Evolutionary conservation across 164 flowering plant genomes (phyloP).

Genomic region (Pachysandra terminalis): DNA sequence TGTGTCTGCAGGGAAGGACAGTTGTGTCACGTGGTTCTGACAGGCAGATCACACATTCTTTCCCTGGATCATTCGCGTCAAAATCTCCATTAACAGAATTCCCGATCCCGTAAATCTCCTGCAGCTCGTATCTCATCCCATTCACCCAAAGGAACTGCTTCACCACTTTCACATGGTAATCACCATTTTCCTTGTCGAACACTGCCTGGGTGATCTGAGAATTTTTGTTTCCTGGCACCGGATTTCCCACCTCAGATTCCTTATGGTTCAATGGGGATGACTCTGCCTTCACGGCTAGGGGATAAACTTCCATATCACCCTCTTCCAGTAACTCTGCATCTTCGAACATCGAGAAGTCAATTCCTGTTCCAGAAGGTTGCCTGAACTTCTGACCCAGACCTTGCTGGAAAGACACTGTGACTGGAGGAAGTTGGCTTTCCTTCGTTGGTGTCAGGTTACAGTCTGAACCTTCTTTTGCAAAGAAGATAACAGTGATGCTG

Average conservation of each 20-base stretch:
- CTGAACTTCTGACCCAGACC: conserved; percentile 89
- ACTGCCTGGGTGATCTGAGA: conserved; percentile 89
- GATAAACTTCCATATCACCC: conserved; percentile 62
- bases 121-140: conserved; percentile 87
- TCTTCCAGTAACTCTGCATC: conserved; percentile 57
- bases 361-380: conserved; percentile 87
- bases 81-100: conserved; percentile 75
- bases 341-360: conserved; percentile 65
- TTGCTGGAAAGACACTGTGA: conserved; percentile 61
- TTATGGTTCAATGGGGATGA: conserved; percentile 36
- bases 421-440: conserved; percentile 54
- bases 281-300: conserved; percentile 85
- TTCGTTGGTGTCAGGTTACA: conserved; percentile 65
- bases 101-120: conserved; percentile 97
- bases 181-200: conserved; percentile 83
- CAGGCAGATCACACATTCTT: conserved; percentile 96
- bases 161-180: conserved; percentile 62
- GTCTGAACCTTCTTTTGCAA: conserved; percentile 88
- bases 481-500: conserved; percentile 85
- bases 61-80: conserved; percentile 86
- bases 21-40: conserved; percentile 98
- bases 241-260: conserved; percentile 34
- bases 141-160: conserved; percentile 93
- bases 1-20: conserved; percentile 97
- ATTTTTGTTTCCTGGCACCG: conserved; percentile 37